Base-by-base conservation (phyloP, 345 rosid genomes). In the Rhizophora mangle region DNA sequence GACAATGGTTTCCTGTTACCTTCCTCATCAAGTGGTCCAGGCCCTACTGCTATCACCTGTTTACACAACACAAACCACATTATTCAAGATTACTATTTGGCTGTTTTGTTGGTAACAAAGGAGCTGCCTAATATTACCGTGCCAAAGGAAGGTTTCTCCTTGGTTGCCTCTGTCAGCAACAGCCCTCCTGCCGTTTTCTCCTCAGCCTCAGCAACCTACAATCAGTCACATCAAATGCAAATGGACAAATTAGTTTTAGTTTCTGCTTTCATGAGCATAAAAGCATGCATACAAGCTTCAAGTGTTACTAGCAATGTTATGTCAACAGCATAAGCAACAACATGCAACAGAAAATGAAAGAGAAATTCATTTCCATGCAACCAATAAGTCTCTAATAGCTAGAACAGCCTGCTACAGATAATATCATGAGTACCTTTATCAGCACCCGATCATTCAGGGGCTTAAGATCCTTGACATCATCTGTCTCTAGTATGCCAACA, bases 61-160 rank as follows among this genome's bases (percentile, higher is more conserved):
- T 60, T 27, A 66, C 3, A 53, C 2, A 21, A 66, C 26, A 5
- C 19, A 56, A 4, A 26, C 60, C 6, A 1, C 60, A 56, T 56
- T 27, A 56, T 8, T 55, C 22, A 55, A 3, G 27, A 56, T 5
- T 6, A 8, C 3, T 7, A 15, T 56, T 24, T 8, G 2, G 18
- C 10, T 24, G 29, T 8, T 21, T 15, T 8, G 60, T 22, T 26
- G 3, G 29, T 39, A 19, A 3, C 3, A 10, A 1, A 16, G 20
- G 22, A n/a, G 24, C 5, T 8, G 49, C 34, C 32, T 22, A 8
- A 51, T 49, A 82, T 79, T 75, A 92, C 99, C 56, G 80, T 79
- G 78, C 98, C 99, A 60, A 92, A 81, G 24, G 97, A 92, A 71
- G 99, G 98, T 70, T 92, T 92, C 79, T 95, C 98, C 81, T 92